These are phyloP conservation scores for California macrophylla DNA, from an alignment of 441 rosid genomes.

Conservation along the genomic window DNA sequence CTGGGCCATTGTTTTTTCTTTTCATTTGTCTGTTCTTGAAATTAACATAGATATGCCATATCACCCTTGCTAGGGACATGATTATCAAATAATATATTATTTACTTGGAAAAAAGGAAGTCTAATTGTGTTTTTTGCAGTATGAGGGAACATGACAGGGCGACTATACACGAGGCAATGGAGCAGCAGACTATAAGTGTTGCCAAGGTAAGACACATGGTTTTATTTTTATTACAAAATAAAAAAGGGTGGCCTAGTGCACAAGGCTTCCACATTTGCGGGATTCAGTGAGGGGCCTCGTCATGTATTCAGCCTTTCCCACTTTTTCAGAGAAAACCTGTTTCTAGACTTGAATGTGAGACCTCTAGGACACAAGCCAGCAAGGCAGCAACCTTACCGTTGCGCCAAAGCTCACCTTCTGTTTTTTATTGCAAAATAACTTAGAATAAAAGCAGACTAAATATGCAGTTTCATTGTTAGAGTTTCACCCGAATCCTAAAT, in stretches of 20 bases:
- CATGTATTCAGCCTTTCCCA: neutral
- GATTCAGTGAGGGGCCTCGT: neutral
- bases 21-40: neutral
- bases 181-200: constrained; percentile 95
- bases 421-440: neutral
- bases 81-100: neutral
- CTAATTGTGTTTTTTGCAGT: constrained; percentile 29
- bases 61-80: neutral
- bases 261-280: neutral
- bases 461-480: neutral
- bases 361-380: no score
- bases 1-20: neutral
- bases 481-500: neutral
- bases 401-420: no score
- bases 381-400: no score
- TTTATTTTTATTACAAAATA: neutral
- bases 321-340: no score
- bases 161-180: constrained; percentile 98
- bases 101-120: neutral
- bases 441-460: neutral
- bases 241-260: neutral
- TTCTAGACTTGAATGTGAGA: no score
- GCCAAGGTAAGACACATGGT: constrained; percentile 54
- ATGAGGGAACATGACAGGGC: constrained; percentile 98
- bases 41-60: neutral